Evolutionary conservation across 169 alveolate genomes (phyloP).

Genomic region (Eimeria zaria): DNA sequence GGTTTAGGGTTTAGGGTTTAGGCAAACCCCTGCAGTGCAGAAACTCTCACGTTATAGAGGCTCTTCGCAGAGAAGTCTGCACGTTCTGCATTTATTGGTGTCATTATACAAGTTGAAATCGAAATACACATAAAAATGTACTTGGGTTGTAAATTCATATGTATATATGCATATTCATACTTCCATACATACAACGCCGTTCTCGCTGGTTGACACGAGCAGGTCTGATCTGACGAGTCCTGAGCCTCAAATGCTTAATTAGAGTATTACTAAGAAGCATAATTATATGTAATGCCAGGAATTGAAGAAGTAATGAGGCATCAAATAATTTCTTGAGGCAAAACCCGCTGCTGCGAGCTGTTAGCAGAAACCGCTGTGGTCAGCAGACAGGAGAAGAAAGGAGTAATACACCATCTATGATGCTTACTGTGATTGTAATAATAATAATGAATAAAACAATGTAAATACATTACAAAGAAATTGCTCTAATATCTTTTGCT

Average conservation of each 20-base stretch:
- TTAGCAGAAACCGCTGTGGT: neutral
- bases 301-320: too few species aligned
- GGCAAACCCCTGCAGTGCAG: too few species aligned
- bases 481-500: neutral
- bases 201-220: neutral
- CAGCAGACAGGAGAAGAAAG: neutral
- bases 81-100: too few species aligned
- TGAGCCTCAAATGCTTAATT: too few species aligned
- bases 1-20: too few species aligned
- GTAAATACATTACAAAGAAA: neutral
- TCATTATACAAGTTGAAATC: too few species aligned
- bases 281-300: too few species aligned
- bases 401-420: neutral
- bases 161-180: too few species aligned
- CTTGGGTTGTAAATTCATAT: neutral
- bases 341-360: neutral
- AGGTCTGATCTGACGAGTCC: neutral
- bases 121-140: too few species aligned
- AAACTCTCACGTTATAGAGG: too few species aligned
- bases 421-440: neutral
- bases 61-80: too few species aligned
- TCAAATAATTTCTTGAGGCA: neutral
- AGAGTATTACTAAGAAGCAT: too few species aligned
- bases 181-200: neutral
- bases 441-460: neutral